These are phyloP conservation scores for Entonaema liquescens DNA, from an alignment of 495 filamentous ascomycete genomes.

Conservation along the genomic window DNA sequence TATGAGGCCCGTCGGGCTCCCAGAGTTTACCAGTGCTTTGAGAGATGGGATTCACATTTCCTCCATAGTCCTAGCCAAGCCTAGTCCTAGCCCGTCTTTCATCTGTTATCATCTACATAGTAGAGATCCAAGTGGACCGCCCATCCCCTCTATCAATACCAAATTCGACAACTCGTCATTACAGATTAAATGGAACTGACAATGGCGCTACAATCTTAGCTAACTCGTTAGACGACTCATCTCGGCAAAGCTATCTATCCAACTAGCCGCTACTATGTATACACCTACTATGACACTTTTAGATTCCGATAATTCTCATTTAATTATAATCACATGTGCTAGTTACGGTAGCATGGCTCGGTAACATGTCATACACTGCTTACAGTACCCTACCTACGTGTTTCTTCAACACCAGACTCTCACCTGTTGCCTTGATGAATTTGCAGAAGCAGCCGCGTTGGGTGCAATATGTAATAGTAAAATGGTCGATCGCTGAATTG, in stretches of 20 bases:
- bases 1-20: neutral
- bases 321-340: conserved; percentile 22
- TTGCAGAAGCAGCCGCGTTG: conserved; percentile 25
- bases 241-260: conserved; percentile 7
- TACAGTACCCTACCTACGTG: conserved; percentile 17
- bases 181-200: conserved; percentile 30
- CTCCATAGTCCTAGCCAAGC: conserved; percentile 16
- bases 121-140: conserved; percentile 31
- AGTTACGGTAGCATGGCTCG: conserved; percentile 24
- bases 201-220: conserved; percentile 26
- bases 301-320: conserved; percentile 10
- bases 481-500: conserved; percentile 42
- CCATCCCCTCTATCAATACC: conserved; percentile 14
- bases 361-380: conserved; percentile 33
- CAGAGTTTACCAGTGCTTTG: conserved; percentile 11
- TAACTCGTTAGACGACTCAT: conserved; percentile 18
- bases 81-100: neutral
- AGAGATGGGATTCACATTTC: conserved; percentile 36
- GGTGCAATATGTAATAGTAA: conserved; percentile 21
- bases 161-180: conserved; percentile 32
- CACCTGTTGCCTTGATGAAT: conserved; percentile 17
- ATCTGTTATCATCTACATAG: conserved; percentile 3
- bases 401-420: conserved; percentile 10
- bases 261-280: neutral
- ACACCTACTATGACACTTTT: conserved; percentile 7